phyloP scores from a whole-genome alignment of 306 rosid genomes.

The Canavalia ensiformis region DNA sequence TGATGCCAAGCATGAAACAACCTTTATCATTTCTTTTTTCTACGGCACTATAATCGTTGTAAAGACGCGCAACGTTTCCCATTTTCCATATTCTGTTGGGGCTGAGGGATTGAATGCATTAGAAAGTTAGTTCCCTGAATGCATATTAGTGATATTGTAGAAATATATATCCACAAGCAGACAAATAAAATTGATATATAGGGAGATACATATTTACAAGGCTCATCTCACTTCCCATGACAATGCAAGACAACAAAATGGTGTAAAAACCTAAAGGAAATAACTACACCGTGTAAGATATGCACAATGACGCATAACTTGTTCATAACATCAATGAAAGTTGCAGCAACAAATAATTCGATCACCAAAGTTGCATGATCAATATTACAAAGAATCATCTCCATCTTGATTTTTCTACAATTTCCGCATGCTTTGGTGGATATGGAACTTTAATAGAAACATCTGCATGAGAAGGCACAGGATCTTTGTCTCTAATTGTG shows the following conservation, averaged over 20 bases:
- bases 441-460: constrained; percentile 53
- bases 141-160: background rate
- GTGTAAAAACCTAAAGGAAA: constrained; percentile 24
- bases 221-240: constrained; percentile 39
- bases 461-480: constrained; percentile 50
- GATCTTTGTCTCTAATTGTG: constrained; percentile 67
- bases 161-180: constrained; percentile 21
- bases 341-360: constrained; percentile 48
- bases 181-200: constrained; percentile 37
- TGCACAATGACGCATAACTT: constrained; percentile 53
- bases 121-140: background rate
- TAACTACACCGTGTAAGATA: constrained; percentile 43
- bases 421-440: constrained; percentile 53
- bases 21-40: background rate
- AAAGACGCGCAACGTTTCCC: background rate
- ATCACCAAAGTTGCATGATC: constrained; percentile 49
- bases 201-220: constrained; percentile 57
- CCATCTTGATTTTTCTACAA: constrained; percentile 58
- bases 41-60: background rate
- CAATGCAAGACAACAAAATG: constrained; percentile 45
- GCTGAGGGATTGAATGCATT: background rate
- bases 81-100: background rate
- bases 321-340: constrained; percentile 45
- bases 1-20: background rate
- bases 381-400: constrained; percentile 52